These are phyloP conservation scores for Coniosporium tulheliwenetii DNA, from an alignment of 2,329 filamentous ascomycete genomes.

Conservation along the genomic window DNA sequence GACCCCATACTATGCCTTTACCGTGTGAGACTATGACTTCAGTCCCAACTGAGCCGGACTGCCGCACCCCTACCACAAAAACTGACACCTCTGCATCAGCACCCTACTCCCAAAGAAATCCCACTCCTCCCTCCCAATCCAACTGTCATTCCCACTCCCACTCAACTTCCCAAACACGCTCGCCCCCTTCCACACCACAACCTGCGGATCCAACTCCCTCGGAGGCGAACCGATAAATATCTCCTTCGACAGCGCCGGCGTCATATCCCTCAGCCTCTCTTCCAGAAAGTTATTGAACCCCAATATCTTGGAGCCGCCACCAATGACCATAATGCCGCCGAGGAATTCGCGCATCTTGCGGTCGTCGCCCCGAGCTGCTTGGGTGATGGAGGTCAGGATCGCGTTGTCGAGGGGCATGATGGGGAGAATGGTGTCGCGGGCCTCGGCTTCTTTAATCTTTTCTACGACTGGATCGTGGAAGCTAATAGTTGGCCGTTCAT, in stretches of 20 bases:
- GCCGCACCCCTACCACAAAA: slow-evolving; percentile 30
- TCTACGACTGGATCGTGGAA: slow-evolving; percentile 24
- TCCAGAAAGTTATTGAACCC: slow-evolving; percentile 73
- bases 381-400: slow-evolving; percentile 75
- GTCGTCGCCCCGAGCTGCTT: slow-evolving; percentile 77
- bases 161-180: slow-evolving; percentile 88
- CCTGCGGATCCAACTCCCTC: slow-evolving; percentile 87
- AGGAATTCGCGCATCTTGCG: slow-evolving; percentile 85
- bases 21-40: too few relatives aligned
- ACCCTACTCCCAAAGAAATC: slow-evolving; percentile 70
- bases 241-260: slow-evolving; percentile 47
- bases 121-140: slow-evolving; percentile 80
- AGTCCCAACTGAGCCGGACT: too few relatives aligned
- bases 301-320: slow-evolving; percentile 67
- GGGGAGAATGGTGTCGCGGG: slow-evolving; percentile 69
- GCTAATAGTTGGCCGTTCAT: slow-evolving; percentile 17
- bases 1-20: too few relatives aligned
- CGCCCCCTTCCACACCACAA: slow-evolving; percentile 95
- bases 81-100: slow-evolving; percentile 67
- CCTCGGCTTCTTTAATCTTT: slow-evolving; percentile 35
- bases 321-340: slow-evolving; percentile 79
- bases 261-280: slow-evolving; percentile 55
- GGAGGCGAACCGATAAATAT: slow-evolving; percentile 57
- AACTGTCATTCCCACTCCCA: slow-evolving; percentile 69
- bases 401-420: slow-evolving; percentile 74